Conservation (phyloP, 176 grass and related monocot genomes). For the Guadua angustifolia region DNA sequence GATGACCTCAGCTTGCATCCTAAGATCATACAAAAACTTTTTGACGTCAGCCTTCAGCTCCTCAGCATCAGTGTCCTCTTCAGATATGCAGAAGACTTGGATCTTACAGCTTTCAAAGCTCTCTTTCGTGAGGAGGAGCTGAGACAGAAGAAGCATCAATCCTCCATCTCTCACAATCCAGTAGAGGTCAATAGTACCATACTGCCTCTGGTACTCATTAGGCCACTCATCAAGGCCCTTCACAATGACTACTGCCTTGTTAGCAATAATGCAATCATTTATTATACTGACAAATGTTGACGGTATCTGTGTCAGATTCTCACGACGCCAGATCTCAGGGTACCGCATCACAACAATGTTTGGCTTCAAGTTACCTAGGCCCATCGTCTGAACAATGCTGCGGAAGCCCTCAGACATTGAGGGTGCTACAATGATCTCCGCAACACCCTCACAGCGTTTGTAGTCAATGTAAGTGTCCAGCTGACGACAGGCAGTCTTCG, state of each 20-base stretch:
- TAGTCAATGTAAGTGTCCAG: slow-evolving; percentile 91
- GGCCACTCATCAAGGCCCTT: slow-evolving; percentile 99
- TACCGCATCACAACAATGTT: slow-evolving; percentile 97
- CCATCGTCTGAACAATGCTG: slow-evolving; percentile 93
- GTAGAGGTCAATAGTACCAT: slow-evolving; percentile 95
- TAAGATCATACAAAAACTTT: slow-evolving; percentile 96
- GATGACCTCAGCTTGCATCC: slow-evolving; percentile 96
- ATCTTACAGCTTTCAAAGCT: slow-evolving; percentile 97
- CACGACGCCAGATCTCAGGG: slow-evolving; percentile 93
- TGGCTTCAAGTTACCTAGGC: slow-evolving; percentile 94
- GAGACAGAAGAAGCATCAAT: slow-evolving; percentile 93
- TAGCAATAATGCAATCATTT: slow-evolving; percentile 98
- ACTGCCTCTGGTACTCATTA: slow-evolving; percentile 89
- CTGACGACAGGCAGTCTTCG: slow-evolving; percentile 81
- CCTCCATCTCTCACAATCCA: slow-evolving; percentile 98
- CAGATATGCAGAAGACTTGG: slow-evolving; percentile 95
- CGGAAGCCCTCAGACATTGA: slow-evolving; percentile 93
- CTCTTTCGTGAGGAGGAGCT: slow-evolving; percentile 93
- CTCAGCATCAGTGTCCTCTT: slow-evolving; percentile 94
- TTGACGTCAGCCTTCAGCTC: slow-evolving; percentile 93
- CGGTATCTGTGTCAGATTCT: slow-evolving; percentile 89
- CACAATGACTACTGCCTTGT: slow-evolving; percentile 95
- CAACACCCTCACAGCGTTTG: slow-evolving; percentile 94
- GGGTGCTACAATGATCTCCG: slow-evolving; percentile 90
- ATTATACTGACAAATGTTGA: slow-evolving; percentile 97